phyloP scores from a whole-genome alignment of 2,329 filamentous ascomycete genomes.

The Metarhizium anisopliae region DNA sequence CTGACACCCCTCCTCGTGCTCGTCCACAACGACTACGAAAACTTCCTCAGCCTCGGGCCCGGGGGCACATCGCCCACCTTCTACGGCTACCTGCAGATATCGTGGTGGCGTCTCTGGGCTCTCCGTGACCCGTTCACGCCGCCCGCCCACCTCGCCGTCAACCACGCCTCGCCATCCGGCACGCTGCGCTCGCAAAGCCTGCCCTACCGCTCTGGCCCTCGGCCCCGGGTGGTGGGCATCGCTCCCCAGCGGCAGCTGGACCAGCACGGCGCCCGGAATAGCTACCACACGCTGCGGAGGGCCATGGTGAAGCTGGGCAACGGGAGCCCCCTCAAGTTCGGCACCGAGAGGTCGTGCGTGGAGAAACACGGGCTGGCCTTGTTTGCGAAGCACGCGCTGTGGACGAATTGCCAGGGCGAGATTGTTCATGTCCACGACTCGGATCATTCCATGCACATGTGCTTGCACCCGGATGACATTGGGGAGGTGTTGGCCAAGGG shows the following conservation, averaged over 20 bases:
- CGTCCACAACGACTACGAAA: slow-evolving; percentile 62
- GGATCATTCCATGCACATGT: slow-evolving; percentile 71
- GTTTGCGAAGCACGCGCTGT: slow-evolving; percentile 57
- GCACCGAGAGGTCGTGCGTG: slow-evolving; percentile 62
- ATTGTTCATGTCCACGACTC: slow-evolving; percentile 71
- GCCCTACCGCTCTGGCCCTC: slow-evolving; percentile 51
- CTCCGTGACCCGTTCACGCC: slow-evolving; percentile 61
- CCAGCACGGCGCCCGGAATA: slow-evolving; percentile 47
- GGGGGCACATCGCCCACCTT: slow-evolving; percentile 72
- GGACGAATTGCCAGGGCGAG: slow-evolving; percentile 69
- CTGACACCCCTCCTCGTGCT: slow-evolving; percentile 39
- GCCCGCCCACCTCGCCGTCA: slow-evolving; percentile 37
- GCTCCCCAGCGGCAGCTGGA: slow-evolving; percentile 73
- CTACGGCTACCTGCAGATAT: slow-evolving; percentile 63
- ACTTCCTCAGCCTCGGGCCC: slow-evolving; percentile 68
- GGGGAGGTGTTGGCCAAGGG: slow-evolving; percentile 61
- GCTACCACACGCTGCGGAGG: slow-evolving; percentile 45
- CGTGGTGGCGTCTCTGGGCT: slow-evolving; percentile 61
- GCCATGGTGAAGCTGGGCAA: slow-evolving; percentile 43
- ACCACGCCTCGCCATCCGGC: slow-evolving; percentile 43
- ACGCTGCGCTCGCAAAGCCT: slow-evolving; percentile 46
- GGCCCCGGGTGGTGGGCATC: slow-evolving; percentile 64
- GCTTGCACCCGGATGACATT: slow-evolving; percentile 70
- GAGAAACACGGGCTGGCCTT: slow-evolving; percentile 76
- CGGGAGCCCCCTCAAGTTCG: slow-evolving; percentile 37